Evolutionary conservation across 2,329 filamentous ascomycete species (phyloP).

Genomic region (Claviceps cyperi): DNA sequence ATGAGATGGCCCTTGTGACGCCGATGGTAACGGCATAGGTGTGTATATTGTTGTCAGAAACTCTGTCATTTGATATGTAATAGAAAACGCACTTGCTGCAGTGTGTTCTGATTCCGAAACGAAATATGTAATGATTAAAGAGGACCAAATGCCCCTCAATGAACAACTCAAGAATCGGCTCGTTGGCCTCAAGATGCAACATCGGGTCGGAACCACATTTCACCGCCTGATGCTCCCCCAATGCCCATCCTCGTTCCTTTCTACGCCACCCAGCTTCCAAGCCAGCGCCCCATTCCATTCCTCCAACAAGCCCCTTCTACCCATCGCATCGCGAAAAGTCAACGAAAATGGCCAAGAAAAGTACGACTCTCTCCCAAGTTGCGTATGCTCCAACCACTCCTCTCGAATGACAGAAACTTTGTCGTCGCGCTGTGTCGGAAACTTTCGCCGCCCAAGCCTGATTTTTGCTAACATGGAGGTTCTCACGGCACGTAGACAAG

Average conservation of each 20-base stretch:
- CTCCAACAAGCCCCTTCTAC: background rate
- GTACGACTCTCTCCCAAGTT: constrained; percentile 1
- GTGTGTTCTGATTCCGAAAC: no score
- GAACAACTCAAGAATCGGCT: background rate
- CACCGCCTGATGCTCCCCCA: constrained; percentile 1
- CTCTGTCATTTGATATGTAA: no score
- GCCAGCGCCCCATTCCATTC: background rate
- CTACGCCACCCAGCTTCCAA: background rate
- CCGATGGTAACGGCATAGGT: no score
- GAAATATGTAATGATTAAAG: no score
- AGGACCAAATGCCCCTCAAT: no score
- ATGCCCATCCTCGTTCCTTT: background rate
- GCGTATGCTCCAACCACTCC: background rate
- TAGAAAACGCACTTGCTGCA: no score
- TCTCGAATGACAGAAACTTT: background rate
- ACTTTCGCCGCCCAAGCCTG: background rate
- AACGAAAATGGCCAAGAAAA: constrained; percentile 14
- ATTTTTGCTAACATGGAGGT: background rate
- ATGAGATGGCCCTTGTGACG: no score
- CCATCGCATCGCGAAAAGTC: background rate
- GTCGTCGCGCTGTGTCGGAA: background rate
- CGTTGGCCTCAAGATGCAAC: background rate
- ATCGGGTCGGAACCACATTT: constrained; percentile 8
- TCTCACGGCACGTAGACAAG: constrained; percentile 45
- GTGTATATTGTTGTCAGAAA: no score